A percentile compares a stretch with the other conserved stretches of the same genome.
Evolutionary conservation across 768 basidiomycete genomes (phyloP).

Genomic region (Xerocomus brunneocitrinus): DNA sequence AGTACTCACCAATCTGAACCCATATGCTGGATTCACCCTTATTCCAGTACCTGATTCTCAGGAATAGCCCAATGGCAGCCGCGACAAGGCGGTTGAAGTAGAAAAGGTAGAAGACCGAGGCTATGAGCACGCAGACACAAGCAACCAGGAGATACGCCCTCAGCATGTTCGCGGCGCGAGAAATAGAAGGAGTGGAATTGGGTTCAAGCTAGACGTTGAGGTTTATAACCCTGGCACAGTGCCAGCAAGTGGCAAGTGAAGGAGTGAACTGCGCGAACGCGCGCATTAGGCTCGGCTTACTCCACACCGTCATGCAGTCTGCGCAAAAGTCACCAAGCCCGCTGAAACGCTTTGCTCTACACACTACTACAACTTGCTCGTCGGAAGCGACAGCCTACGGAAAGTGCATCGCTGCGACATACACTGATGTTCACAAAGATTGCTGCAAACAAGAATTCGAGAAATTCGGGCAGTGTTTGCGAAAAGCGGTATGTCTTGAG

Average conservation of each 20-base stretch:
- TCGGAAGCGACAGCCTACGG: conserved; percentile 76
- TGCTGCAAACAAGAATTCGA: conserved; percentile 82
- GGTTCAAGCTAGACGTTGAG: neutral
- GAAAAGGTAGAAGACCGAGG: conserved; percentile 73
- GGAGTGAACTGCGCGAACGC: neutral
- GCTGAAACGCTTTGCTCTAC: conserved; percentile 60
- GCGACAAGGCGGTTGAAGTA: conserved; percentile 88
- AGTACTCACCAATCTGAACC: conserved; percentile 69
- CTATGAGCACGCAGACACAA: conserved; percentile 52
- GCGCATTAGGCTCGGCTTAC: neutral
- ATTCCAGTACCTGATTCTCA: conserved; percentile 79
- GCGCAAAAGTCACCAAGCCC: conserved; percentile 37
- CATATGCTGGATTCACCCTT: conserved; percentile 71
- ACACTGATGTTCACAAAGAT: conserved; percentile 80
- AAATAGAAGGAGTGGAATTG: neutral
- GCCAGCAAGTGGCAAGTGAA: neutral
- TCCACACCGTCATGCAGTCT: conserved; percentile 15
- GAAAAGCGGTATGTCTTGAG: conserved; percentile 58
- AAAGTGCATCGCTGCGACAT: conserved; percentile 78
- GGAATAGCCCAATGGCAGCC: conserved; percentile 53
- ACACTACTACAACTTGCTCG: conserved; percentile 69
- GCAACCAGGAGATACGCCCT: conserved; percentile 57
- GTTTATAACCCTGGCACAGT: neutral
- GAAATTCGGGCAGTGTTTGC: conserved; percentile 79
- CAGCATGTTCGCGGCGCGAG: conserved; percentile 40